Percentiles rank a stretch among this genome's conserved stretches.
These are phyloP conservation scores for Mayamaea pseudoterrestris DNA, from an alignment of 108 stramenopile genomes.

Conservation along the genomic window DNA sequence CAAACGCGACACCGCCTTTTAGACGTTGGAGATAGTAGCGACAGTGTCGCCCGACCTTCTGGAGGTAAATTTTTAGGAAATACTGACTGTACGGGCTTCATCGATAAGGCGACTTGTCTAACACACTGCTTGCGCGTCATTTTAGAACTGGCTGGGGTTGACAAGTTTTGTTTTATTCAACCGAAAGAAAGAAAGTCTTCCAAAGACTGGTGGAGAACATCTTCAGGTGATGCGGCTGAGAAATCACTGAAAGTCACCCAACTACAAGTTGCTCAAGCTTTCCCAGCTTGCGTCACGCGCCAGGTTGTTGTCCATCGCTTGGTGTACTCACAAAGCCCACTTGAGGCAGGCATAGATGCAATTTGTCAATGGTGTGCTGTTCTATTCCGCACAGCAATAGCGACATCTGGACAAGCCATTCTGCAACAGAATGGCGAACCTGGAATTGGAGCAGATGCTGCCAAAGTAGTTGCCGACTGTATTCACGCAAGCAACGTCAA, in stretches of 20 bases:
- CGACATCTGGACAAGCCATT: slow-evolving; percentile 70
- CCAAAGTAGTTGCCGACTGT: slow-evolving; percentile 75
- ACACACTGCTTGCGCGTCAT: too few relatives aligned
- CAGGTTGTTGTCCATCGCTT: slow-evolving; percentile 67
- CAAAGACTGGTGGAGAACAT: slow-evolving; percentile 63
- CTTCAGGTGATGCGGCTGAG: slow-evolving; percentile 48
- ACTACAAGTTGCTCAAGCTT: slow-evolving; percentile 61
- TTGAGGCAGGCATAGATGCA: slow-evolving; percentile 70
- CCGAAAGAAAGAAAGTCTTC: slow-evolving; percentile 53
- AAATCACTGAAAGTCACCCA: slow-evolving; percentile 71
- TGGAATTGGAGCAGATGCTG: slow-evolving; percentile 71
- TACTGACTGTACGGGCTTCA: too few relatives aligned
- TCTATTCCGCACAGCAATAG: slow-evolving; percentile 72
- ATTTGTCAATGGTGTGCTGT: slow-evolving; percentile 82
- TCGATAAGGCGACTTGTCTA: too few relatives aligned
- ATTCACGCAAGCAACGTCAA: slow-evolving; percentile 78
- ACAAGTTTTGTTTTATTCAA: slow-evolving; percentile 76
- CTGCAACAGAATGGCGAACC: slow-evolving; percentile 47
- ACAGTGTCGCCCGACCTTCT: too few relatives aligned
- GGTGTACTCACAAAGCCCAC: slow-evolving; percentile 70
- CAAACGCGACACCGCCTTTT: too few relatives aligned
- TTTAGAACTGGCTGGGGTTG: slow-evolving; percentile 63
- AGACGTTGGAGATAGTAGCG: too few relatives aligned
- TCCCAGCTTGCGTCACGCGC: slow-evolving; percentile 77
- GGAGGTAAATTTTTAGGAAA: too few relatives aligned